phyloP scores from a whole-genome alignment of 441 rosid species.

The Hura crepitans region DNA sequence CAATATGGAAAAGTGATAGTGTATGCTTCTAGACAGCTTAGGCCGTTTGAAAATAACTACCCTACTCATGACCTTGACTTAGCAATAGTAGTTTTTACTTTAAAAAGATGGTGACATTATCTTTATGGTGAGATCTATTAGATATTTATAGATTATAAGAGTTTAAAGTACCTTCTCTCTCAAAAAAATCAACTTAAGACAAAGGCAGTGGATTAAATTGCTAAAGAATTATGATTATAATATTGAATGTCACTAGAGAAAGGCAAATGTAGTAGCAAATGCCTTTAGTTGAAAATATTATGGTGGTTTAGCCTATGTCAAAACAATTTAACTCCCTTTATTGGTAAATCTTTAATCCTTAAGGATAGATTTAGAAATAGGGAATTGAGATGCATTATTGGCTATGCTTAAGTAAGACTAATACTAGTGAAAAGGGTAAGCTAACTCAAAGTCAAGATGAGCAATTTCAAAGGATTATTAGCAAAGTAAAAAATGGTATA shows the following conservation, averaged over 20 bases:
- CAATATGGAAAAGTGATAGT: too few relatives aligned
- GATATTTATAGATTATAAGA: too few relatives aligned
- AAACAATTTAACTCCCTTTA: neutral
- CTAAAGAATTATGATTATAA: neutral
- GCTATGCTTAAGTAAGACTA: neutral
- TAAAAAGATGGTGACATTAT: neutral
- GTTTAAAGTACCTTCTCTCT: neutral
- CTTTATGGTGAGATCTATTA: neutral
- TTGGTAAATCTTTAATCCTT: neutral
- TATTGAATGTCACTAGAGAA: neutral
- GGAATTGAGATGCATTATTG: neutral
- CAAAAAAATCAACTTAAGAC: neutral
- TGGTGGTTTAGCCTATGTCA: too few relatives aligned
- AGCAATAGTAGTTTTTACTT: too few relatives aligned
- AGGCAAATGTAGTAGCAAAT: neutral
- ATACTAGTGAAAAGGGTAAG: neutral
- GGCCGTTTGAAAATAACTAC: too few relatives aligned
- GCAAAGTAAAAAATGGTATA: too few relatives aligned
- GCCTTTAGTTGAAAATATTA: too few relatives aligned
- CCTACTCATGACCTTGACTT: neutral
- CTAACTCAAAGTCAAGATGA: neutral
- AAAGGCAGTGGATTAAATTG: neutral
- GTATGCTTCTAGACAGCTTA: too few relatives aligned
- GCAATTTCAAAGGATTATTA: neutral
- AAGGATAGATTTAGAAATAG: neutral